Evolutionary conservation across 768 basidiomycete genomes (phyloP), one percentile per base, ranked within the genome.

Genomic region (Cubamyces sp.): DNA sequence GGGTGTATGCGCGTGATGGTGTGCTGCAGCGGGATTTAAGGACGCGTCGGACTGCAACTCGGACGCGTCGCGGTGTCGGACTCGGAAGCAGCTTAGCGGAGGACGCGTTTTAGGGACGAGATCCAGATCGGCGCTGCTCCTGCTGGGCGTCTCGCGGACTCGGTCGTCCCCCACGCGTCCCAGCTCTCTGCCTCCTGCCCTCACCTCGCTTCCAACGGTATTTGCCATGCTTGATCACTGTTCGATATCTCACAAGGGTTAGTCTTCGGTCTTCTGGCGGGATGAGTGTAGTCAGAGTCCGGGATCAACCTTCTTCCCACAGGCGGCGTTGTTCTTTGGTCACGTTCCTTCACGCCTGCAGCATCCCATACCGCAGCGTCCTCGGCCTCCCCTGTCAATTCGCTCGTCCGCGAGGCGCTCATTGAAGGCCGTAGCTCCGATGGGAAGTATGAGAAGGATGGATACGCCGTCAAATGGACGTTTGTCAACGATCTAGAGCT

Each of bases 281-380:
- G 40, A 26, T 45, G 45, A 25, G 21, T 19, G 51, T 53, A 26
- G 8, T 57, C 7, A n/a, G 25, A 1, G 8, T 50, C 54, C 7
- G 3, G 49, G 39, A 18, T 64, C 49, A 19, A 21, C 11, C 34
- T 47, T 70, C 52, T 37, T 28, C 64, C 65, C 49, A 2, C 71
- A 95, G 95, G 94, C 61, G 96, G 96, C 37, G 79, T 97, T 57
- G 90, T 98, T 39, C 82, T 98, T 37, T 98, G 95, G 95, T 94
- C 93, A 25, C 86, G 89, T 51, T 95, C 96, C 2, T 98, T 96
- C 77, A 96, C 95, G 0, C 95, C 96, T 5, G 86, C 70, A 51
- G 71, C 69, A 42, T 68, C 70, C 11, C 66, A 69, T 55, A 62
- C 66, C 45, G 70, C 72, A 49, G 57, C 65, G 49, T 71, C 70